Percentiles rank a stretch among this genome's conserved stretches.
Evolutionary conservation across 345 rosid species (phyloP).

Genomic region (Angophora floribunda): DNA sequence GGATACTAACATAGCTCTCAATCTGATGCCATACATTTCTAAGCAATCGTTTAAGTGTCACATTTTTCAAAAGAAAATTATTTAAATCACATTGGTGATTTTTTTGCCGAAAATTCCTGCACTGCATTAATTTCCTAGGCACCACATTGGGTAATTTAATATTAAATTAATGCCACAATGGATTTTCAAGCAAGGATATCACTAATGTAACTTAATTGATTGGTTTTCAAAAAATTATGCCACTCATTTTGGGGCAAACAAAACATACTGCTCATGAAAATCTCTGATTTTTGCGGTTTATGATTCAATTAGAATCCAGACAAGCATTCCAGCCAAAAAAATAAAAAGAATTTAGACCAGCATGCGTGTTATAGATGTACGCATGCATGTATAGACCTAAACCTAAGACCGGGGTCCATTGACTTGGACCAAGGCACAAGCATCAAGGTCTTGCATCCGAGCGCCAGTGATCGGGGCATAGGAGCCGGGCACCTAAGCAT

Average conservation of each 20-base stretch:
- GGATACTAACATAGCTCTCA: background rate
- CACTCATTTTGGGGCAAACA: background rate
- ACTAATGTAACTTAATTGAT: background rate
- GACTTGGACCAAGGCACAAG: background rate
- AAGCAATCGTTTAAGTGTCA: background rate
- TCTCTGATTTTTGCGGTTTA: background rate
- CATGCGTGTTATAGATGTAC: background rate
- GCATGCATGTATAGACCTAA: background rate
- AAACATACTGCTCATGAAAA: background rate
- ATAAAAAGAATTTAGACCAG: background rate
- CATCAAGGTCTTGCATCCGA: rapidly evolving
- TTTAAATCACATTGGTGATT: background rate
- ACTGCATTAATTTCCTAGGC: background rate
- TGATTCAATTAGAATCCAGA: background rate
- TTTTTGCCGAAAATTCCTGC: background rate
- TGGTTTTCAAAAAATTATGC: background rate
- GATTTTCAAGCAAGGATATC: background rate
- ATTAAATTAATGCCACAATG: background rate
- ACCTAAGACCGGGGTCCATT: background rate
- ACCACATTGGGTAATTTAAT: background rate
- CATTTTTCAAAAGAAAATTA: background rate
- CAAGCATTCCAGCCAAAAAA: background rate
- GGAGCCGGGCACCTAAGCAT: background rate
- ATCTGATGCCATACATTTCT: background rate
- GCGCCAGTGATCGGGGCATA: rapidly evolving